Base-by-base conservation (phyloP, 2,329 filamentous ascomycete species). In the Xylogone sp. region DNA sequence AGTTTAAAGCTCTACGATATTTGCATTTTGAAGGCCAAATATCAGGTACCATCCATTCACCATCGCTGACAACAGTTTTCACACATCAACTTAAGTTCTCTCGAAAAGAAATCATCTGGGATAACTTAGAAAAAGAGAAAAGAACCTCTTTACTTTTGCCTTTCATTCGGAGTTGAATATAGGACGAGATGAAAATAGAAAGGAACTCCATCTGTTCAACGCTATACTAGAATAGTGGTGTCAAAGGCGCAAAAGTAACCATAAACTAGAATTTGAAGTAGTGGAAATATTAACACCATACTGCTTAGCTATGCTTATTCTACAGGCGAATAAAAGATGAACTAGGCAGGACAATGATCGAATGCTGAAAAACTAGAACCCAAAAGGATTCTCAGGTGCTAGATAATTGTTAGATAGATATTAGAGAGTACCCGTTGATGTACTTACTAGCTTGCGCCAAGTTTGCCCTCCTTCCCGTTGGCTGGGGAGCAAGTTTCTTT, bases 381-480 rank as follows among this genome's bases (percentile, higher is more conserved):
- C 84, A 68, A 88, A 88, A 2, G 84, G 84, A 66, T 88, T 88
- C 62, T 84, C 77, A 47, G 84, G 83, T 53, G 84, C 84, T 87
- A 59, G 43, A 42, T 27, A 27, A 43, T 47, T 52, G 52, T 60
- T 51, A 58, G 58, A 47, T 56, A 16, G 21, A 20, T 44, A 27
- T 31, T 44, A 13, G 22, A 39, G 22, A n/a, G 52, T 10, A 27
- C 34, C 20, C 21, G 39, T 45, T 44, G 45, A 53, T 44, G 27
- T 52, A 92, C 93, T 87, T 86, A 97, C 93, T 99, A 65, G 94
- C 94, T 83, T 95, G 89, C 48, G 88, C 80, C 60, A 99, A 78
- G 69, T 97, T 97, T 51, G 94, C 94, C 75, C 88, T 84, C 62
- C 88, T 78, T 57, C 94, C 94, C 6, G 94, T 99, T 22, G 90